These are phyloP conservation scores for Leonotis leonurus DNA, from an alignment of 257 asterid species.

Conservation along the genomic window DNA sequence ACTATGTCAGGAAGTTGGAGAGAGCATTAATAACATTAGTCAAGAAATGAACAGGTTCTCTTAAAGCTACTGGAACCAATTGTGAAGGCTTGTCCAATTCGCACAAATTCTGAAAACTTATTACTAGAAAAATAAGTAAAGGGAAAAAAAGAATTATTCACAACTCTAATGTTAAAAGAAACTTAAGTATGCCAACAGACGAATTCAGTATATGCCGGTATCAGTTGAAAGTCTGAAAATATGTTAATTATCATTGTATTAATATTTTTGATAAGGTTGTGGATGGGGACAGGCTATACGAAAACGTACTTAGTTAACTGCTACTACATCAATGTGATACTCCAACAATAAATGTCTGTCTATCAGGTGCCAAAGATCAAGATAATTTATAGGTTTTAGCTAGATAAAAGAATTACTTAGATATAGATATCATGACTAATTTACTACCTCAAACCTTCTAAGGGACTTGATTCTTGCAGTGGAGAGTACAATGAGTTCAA, in stretches of 20 bases:
- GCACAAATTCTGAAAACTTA: background rate
- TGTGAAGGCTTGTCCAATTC: background rate
- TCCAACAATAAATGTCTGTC: constrained; percentile 1
- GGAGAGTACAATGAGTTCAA: constrained; percentile 92
- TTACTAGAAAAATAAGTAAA: background rate
- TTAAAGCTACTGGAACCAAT: background rate
- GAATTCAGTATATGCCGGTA: background rate
- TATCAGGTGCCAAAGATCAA: background rate
- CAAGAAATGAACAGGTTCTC: background rate
- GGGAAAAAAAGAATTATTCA: background rate
- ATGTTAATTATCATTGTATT: background rate
- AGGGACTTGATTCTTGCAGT: constrained; percentile 76
- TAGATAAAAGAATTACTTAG: constrained; percentile 9
- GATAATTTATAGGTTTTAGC: background rate
- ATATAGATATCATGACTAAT: constrained; percentile 9
- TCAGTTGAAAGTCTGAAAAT: background rate
- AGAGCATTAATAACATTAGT: background rate
- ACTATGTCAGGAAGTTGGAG: background rate
- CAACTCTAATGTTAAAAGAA: background rate
- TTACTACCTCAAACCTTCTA: constrained; percentile 79
- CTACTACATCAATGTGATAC: background rate
- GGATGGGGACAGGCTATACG: background rate
- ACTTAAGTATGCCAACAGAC: background rate
- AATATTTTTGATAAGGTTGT: background rate
- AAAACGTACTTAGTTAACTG: background rate